Percentiles rank a stretch among this genome's conserved stretches.
phyloP scores from a whole-genome alignment of 768 basidiomycete species.

The Trametes gibbosa region DNA sequence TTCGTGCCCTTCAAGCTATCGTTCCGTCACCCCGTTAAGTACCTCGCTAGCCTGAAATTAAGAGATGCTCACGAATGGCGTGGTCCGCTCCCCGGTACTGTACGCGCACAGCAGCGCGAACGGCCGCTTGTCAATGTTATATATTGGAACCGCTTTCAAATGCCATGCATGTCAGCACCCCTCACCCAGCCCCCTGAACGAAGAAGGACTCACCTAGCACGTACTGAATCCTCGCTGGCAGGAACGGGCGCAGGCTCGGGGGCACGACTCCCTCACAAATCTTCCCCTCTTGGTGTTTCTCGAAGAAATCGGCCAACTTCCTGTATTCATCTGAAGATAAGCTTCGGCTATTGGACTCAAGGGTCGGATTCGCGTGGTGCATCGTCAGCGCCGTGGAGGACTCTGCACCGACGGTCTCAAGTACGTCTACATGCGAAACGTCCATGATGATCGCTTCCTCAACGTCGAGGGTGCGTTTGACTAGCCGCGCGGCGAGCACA shows the following conservation, averaged over 20 bases:
- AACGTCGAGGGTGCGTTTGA: constrained; percentile 86
- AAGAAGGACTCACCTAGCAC: constrained; percentile 64
- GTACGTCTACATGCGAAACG: constrained; percentile 84
- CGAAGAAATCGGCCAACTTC: constrained; percentile 74
- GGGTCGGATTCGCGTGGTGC: constrained; percentile 61
- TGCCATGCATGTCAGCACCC: background rate
- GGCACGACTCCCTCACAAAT: constrained; percentile 87
- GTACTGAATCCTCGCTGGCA: constrained; percentile 81
- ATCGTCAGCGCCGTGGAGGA: constrained; percentile 65
- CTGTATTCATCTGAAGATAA: constrained; percentile 71
- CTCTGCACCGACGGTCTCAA: constrained; percentile 64
- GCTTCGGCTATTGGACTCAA: constrained; percentile 43
- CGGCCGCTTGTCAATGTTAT: constrained; percentile 88
- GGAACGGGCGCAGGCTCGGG: constrained; percentile 74
- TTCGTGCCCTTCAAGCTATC: constrained; percentile 82
- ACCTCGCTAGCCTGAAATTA: background rate
- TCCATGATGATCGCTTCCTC: constrained; percentile 93
- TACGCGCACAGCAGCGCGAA: constrained; percentile 91
- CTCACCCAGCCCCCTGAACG: background rate
- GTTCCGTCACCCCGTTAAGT: background rate
- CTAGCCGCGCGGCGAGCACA: constrained; percentile 84
- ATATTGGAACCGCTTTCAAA: constrained; percentile 77
- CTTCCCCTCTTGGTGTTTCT: constrained; percentile 78
- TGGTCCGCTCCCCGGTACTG: constrained; percentile 76
- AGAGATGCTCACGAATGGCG: constrained; percentile 63